Evolutionary conservation across 1,284 basidiomycete genomes (phyloP).

Genomic region (Naganishia albida): DNA sequence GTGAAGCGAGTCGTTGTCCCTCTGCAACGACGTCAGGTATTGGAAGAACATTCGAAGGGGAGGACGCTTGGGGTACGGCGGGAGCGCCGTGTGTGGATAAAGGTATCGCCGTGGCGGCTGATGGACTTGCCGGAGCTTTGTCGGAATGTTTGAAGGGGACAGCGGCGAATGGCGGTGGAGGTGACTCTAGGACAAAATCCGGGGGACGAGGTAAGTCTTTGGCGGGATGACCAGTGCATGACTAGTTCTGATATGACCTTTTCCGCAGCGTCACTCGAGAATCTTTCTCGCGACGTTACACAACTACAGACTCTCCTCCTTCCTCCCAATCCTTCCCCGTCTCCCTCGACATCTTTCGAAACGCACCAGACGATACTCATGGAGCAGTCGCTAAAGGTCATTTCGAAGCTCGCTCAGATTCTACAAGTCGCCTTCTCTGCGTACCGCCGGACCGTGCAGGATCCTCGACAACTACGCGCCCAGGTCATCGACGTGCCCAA

Average conservation of each 20-base stretch:
- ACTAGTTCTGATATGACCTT: neutral
- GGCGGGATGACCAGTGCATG: neutral
- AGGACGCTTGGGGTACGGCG: neutral
- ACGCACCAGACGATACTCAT: neutral
- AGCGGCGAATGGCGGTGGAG: neutral
- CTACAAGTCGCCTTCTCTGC: neutral
- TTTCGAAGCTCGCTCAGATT: constrained; percentile 6
- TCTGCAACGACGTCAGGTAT: too few relatives aligned
- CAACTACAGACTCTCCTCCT: neutral
- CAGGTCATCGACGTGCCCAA: too few relatives aligned
- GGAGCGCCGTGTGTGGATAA: neutral
- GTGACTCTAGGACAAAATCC: too few relatives aligned
- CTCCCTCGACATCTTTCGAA: too few relatives aligned
- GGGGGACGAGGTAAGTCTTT: neutral
- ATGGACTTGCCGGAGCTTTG: neutral
- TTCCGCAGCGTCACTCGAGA: neutral
- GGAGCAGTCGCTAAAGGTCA: constrained; percentile 2
- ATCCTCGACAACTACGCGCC: neutral
- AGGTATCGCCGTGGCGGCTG: neutral
- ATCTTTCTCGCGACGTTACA: neutral
- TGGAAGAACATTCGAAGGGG: too few relatives aligned
- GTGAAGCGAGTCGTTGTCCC: too few relatives aligned
- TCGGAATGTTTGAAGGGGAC: neutral
- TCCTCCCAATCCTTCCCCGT: neutral
- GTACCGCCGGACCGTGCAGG: neutral